Evolutionary conservation across 352 stramenopile species (phyloP).

Genomic region (Phytophthora chlamydospora): DNA sequence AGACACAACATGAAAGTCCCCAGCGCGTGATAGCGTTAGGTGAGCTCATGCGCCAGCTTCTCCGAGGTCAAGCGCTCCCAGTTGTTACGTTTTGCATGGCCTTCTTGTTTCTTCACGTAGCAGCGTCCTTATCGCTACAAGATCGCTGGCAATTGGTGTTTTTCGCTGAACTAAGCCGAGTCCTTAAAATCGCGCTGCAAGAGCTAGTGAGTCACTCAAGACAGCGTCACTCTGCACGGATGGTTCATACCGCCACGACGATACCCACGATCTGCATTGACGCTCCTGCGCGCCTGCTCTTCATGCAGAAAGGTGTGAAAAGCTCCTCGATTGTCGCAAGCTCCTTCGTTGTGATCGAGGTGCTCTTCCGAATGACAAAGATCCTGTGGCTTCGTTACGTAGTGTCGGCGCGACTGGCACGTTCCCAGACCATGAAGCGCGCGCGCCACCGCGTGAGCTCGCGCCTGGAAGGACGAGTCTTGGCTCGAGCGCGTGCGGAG

Average conservation of each 20-base stretch:
- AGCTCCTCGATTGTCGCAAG: constrained; percentile 18
- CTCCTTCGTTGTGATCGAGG: constrained; percentile 36
- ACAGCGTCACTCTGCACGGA: constrained; percentile 27
- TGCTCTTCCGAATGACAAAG: constrained; percentile 48
- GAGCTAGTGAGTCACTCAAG: constrained; percentile 23
- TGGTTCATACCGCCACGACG: constrained; percentile 36
- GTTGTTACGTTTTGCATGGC: constrained; percentile 18
- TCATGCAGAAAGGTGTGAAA: constrained; percentile 31
- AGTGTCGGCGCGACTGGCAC: constrained; percentile 24
- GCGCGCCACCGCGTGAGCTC: constrained; percentile 44
- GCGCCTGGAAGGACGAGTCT: constrained; percentile 26
- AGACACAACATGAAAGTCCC: background rate
- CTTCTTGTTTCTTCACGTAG: constrained; percentile 35
- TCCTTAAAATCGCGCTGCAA: constrained; percentile 41
- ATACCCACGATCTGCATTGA: constrained; percentile 42
- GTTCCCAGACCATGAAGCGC: constrained; percentile 38
- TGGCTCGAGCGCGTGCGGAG: constrained; percentile 30
- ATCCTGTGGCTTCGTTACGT: constrained; percentile 33
- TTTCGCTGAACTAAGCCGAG: constrained; percentile 33
- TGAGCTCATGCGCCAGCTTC: constrained; percentile 12
- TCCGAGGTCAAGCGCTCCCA: constrained; percentile 10
- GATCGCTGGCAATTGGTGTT: constrained; percentile 34
- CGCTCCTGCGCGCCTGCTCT: constrained; percentile 42
- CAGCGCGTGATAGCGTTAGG: background rate
- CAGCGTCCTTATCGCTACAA: constrained; percentile 16